Conservation (phyloP, 208 protist species). For the Leishmania martiniquensis region DNA sequence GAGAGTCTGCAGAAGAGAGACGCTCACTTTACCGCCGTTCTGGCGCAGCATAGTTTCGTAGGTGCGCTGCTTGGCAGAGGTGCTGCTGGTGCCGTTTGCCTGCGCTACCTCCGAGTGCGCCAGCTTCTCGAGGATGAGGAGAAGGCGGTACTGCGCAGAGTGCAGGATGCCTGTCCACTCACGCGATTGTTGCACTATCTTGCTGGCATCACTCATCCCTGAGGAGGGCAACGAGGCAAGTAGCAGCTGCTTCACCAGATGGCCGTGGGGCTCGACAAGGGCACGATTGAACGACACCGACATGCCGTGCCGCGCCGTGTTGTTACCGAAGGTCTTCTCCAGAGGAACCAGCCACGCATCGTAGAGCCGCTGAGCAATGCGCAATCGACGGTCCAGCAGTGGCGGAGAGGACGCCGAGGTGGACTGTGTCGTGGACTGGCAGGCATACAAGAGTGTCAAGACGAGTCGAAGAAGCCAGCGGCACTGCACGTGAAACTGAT, state of each 20-base stretch:
- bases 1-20: slow-evolving; percentile 57
- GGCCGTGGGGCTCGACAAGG: slow-evolving; percentile 42
- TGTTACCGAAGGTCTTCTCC: slow-evolving; percentile 26
- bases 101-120: slow-evolving; percentile 61
- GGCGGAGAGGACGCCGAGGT: slow-evolving; percentile 21
- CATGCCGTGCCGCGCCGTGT: slow-evolving; percentile 52
- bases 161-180: slow-evolving; percentile 38
- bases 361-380: slow-evolving; percentile 27
- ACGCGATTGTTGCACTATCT: slow-evolving; percentile 7
- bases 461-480: slow-evolving; percentile 28
- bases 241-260: slow-evolving; percentile 16
- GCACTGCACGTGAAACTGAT: slow-evolving; percentile 16
- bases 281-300: slow-evolving; percentile 32
- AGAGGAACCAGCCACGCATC: slow-evolving; percentile 31
- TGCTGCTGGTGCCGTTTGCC: slow-evolving; percentile 46
- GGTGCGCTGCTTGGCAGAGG: slow-evolving; percentile 56
- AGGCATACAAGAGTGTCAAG: slow-evolving; percentile 17
- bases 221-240: neutral
- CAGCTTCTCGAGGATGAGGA: slow-evolving; percentile 71
- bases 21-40: slow-evolving; percentile 69
- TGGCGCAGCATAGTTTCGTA: slow-evolving; percentile 68
- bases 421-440: slow-evolving; percentile 3
- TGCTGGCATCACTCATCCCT: neutral
- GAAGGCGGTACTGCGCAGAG: slow-evolving; percentile 69
- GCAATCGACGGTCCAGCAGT: slow-evolving; percentile 43